Evolutionary conservation across 1,284 basidiomycete species (phyloP).

Genomic region (Mycena sp.): DNA sequence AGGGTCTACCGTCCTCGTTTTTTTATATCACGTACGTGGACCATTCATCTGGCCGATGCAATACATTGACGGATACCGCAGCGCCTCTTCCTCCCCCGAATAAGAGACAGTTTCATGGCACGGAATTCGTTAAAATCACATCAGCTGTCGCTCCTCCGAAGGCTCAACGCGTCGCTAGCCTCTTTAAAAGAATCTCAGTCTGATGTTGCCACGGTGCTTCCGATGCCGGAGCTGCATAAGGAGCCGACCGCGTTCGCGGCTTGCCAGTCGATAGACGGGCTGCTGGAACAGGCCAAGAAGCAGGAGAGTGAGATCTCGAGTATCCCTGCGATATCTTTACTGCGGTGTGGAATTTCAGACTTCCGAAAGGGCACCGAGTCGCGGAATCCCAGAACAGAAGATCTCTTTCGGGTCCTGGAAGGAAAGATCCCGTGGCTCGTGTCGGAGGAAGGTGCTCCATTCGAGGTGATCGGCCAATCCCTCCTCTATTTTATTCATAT

Average conservation of each 20-base stretch:
- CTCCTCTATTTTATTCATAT: neutral
- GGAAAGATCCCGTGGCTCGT: slow-evolving; percentile 64
- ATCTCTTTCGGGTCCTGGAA: slow-evolving; percentile 66
- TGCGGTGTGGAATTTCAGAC: slow-evolving; percentile 69
- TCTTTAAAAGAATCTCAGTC: slow-evolving; percentile 61
- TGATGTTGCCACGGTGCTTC: slow-evolving; percentile 63
- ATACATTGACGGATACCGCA: slow-evolving; percentile 37
- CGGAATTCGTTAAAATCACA: slow-evolving; percentile 67
- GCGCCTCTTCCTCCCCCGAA: slow-evolving; percentile 74
- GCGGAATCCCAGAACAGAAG: slow-evolving; percentile 59
- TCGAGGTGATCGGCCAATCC: slow-evolving; percentile 55
- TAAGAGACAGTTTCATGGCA: slow-evolving; percentile 65
- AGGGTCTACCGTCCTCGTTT: slow-evolving; percentile 63
- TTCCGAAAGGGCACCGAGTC: slow-evolving; percentile 50
- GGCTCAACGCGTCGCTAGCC: slow-evolving; percentile 61
- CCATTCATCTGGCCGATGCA: slow-evolving; percentile 48
- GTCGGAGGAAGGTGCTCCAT: slow-evolving; percentile 56
- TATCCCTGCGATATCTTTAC: slow-evolving; percentile 60
- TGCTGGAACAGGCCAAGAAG: slow-evolving; percentile 45
- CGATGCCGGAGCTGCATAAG: slow-evolving; percentile 56
- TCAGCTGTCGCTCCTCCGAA: slow-evolving; percentile 62
- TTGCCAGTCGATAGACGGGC: slow-evolving; percentile 58
- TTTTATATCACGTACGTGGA: slow-evolving; percentile 74
- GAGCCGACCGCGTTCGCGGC: slow-evolving; percentile 58
- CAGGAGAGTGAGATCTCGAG: slow-evolving; percentile 44